phyloP scores from a whole-genome alignment of 305 asterid genomes.

The Rubia balearica region DNA sequence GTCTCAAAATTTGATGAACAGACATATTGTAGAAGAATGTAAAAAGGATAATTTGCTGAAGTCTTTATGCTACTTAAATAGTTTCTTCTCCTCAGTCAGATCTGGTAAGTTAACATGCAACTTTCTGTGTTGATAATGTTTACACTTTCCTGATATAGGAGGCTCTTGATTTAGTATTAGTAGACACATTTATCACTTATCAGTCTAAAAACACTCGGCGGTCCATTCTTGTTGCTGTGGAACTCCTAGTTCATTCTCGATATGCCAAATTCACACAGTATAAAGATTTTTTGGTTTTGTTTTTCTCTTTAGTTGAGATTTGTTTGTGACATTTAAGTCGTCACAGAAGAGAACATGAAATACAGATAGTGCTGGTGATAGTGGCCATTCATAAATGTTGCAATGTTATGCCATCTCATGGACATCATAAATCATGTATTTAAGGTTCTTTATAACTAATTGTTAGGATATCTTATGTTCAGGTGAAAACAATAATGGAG shows the following conservation, averaged over 20 bases:
- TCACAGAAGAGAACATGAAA: neutral
- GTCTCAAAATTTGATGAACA: too few relatives aligned
- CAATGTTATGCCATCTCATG: neutral
- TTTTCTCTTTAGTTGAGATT: neutral
- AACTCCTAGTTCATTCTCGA: too few relatives aligned
- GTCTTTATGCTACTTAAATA: too few relatives aligned
- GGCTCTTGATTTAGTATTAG: neutral
- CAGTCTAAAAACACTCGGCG: neutral
- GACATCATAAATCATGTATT: neutral
- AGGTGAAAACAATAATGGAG: constrained; percentile 28
- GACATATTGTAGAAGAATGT: neutral
- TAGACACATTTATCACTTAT: neutral
- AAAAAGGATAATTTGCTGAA: too few relatives aligned
- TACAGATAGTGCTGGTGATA: neutral
- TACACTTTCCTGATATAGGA: neutral
- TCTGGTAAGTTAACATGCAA: neutral
- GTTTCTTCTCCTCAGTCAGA: neutral
- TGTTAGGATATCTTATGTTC: constrained; percentile 20
- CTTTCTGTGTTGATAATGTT: neutral
- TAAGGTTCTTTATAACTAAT: neutral
- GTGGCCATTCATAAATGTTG: neutral
- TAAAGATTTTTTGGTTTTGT: neutral
- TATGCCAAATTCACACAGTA: neutral
- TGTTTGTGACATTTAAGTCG: neutral
- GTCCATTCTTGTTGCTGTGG: too few relatives aligned